Conservation (phyloP, 2,329 filamentous ascomycete genomes). For the Phyllosticta citribraziliensis region DNA sequence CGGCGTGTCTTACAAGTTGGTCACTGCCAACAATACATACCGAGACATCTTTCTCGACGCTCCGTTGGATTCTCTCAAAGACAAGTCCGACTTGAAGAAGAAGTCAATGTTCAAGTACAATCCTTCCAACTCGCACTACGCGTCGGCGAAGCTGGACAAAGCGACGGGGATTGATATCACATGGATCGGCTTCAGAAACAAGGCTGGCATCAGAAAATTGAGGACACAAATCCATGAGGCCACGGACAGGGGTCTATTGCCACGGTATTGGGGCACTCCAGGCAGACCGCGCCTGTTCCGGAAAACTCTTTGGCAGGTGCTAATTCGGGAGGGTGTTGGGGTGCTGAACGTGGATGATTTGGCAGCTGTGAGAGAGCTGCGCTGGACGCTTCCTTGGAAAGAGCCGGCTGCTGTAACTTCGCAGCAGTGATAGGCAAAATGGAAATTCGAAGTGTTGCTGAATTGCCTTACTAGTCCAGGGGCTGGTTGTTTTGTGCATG, state of each 20-base stretch:
- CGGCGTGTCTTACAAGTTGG: constrained; percentile 47
- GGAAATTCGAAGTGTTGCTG: background rate
- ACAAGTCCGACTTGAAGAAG: constrained; percentile 13
- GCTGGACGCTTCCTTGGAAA: background rate
- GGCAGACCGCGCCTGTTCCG: constrained; percentile 18
- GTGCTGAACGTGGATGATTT: constrained; percentile 19
- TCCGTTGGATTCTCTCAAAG: constrained; percentile 33
- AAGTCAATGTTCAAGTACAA: constrained; percentile 19
- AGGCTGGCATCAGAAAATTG: constrained; percentile 8
- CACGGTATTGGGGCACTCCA: constrained; percentile 20
- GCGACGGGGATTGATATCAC: constrained; percentile 15
- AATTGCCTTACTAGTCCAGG: background rate
- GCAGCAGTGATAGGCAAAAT: background rate
- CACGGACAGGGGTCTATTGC: constrained; percentile 14
- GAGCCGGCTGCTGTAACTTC: background rate
- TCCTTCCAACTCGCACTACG: constrained; percentile 20
- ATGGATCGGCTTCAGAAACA: background rate
- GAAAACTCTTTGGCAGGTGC: constrained; percentile 16
- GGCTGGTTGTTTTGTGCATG: background rate
- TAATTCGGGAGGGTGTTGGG: constrained; percentile 15
- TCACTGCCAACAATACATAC: constrained; percentile 44
- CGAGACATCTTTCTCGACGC: constrained; percentile 60
- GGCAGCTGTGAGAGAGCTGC: background rate
- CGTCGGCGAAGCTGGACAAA: constrained; percentile 16
- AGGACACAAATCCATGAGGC: constrained; percentile 17